Conservation (phyloP, 1,139 yeast species). For the Lizanozyma gosingica region DNA sequence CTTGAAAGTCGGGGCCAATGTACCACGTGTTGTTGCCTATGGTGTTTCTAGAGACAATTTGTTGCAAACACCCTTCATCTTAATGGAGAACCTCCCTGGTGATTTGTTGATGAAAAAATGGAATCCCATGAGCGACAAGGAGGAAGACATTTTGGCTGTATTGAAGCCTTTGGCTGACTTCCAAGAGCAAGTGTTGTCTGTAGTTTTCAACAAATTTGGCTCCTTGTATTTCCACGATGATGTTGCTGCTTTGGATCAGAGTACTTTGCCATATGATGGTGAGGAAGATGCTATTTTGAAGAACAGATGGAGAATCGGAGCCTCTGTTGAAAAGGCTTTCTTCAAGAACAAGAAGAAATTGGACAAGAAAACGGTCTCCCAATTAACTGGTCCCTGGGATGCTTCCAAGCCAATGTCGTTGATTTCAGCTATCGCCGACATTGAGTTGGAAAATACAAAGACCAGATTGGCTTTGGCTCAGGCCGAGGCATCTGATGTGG, state of each 20-base stretch:
- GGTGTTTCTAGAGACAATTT: constrained; percentile 55
- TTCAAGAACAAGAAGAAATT: constrained; percentile 56
- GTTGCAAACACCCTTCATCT: constrained; percentile 62
- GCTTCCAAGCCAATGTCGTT: constrained; percentile 49
- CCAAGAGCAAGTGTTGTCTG: constrained; percentile 40
- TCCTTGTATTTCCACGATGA: constrained; percentile 70
- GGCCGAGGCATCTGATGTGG: constrained; percentile 39
- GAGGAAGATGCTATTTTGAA: constrained; percentile 46
- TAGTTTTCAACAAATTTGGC: constrained; percentile 66
- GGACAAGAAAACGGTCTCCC: constrained; percentile 35
- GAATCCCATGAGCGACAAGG: constrained; percentile 60
- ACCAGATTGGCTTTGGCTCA: constrained; percentile 47
- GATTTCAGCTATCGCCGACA: constrained; percentile 51
- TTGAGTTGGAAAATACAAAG: constrained; percentile 59
- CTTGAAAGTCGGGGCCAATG: constrained; percentile 43
- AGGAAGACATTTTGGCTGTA: constrained; percentile 42
- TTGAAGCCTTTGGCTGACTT: constrained; percentile 56
- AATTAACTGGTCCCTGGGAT: constrained; percentile 69
- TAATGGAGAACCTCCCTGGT: constrained; percentile 75
- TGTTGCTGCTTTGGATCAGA: constrained; percentile 26
- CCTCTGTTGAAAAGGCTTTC: constrained; percentile 72
- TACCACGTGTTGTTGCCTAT: constrained; percentile 73
- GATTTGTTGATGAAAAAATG: constrained; percentile 79
- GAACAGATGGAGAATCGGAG: constrained; percentile 84
- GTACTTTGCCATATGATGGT: constrained; percentile 52